These are phyloP conservation scores for Jimgerdemannia flammicorona DNA, from an alignment of 192 early-diverging fungal species.

Conservation along the genomic window DNA sequence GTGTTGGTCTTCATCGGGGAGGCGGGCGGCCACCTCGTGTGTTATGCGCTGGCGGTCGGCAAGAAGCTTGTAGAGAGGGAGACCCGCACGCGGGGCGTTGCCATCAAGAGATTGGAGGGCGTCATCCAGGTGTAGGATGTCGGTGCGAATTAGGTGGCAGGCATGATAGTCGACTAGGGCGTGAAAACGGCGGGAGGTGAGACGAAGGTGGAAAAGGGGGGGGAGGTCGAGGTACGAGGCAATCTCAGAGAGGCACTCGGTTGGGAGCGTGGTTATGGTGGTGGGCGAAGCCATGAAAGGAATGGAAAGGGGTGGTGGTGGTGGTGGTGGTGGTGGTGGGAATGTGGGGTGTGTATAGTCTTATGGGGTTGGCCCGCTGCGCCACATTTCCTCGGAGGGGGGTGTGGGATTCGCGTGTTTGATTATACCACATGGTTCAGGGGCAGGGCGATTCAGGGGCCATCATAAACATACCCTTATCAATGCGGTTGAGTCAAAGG, in stretches of 20 bases:
- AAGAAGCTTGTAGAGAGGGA: background rate
- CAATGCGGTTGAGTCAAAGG: too few relatives aligned
- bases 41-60: too few relatives aligned
- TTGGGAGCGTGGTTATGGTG: background rate
- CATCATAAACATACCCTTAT: too few relatives aligned
- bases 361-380: too few relatives aligned
- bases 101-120: background rate
- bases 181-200: background rate
- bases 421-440: too few relatives aligned
- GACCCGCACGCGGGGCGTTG: background rate
- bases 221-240: background rate
- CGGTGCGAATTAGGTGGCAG: background rate
- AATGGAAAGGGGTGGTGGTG: too few relatives aligned
- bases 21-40: background rate
- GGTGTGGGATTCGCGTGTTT: too few relatives aligned
- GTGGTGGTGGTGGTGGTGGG: too few relatives aligned
- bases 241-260: background rate
- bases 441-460: too few relatives aligned
- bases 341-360: too few relatives aligned
- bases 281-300: too few relatives aligned
- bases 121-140: background rate
- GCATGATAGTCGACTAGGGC: background rate
- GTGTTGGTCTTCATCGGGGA: background rate
- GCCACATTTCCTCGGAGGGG: too few relatives aligned
- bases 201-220: background rate